These are phyloP conservation scores for Mycena venus DNA, from an alignment of 768 basidiomycete genomes.

Conservation along the genomic window DNA sequence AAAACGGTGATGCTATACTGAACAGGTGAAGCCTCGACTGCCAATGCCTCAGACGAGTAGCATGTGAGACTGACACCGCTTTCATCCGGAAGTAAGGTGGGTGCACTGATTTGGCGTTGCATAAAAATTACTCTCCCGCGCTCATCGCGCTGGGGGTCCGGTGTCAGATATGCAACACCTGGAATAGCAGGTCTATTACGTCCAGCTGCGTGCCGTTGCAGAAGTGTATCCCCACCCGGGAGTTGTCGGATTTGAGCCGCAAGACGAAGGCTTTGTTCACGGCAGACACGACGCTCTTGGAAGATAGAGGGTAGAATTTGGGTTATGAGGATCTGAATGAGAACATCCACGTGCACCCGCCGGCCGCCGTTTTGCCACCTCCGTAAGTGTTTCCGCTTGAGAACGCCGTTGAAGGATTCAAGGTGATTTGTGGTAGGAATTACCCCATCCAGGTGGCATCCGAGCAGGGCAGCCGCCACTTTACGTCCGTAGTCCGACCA, in stretches of 20 bases:
- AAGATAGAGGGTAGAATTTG: conserved; percentile 36
- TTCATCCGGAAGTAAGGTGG: too few species aligned
- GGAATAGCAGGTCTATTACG: not conserved
- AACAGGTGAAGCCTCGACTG: not conserved
- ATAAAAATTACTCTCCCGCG: not conserved
- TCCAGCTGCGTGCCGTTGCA: too few species aligned
- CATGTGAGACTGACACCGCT: not conserved
- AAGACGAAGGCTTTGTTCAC: not conserved
- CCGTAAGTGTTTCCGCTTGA: conserved; percentile 48
- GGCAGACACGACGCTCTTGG: conserved; percentile 5
- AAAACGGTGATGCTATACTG: conserved; percentile 5
- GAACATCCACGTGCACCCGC: conserved; percentile 40
- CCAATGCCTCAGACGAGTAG: not conserved
- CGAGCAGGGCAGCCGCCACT: conserved; percentile 40
- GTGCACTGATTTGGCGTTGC: not conserved
- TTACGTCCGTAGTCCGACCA: conserved; percentile 46
- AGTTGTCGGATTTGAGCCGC: not conserved
- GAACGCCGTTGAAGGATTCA: conserved; percentile 52
- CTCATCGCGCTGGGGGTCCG: not conserved
- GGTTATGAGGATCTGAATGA: conserved; percentile 33
- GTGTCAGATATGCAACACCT: not conserved
- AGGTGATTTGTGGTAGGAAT: conserved; percentile 56
- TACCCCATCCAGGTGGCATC: conserved; percentile 40
- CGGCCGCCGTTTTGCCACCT: conserved; percentile 43
- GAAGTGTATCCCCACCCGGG: too few species aligned